A percentile compares a stretch with the other conserved stretches of the same genome.
Evolutionary conservation across 1,284 basidiomycete species (phyloP).

Genomic region (Ustilago esculenta): DNA sequence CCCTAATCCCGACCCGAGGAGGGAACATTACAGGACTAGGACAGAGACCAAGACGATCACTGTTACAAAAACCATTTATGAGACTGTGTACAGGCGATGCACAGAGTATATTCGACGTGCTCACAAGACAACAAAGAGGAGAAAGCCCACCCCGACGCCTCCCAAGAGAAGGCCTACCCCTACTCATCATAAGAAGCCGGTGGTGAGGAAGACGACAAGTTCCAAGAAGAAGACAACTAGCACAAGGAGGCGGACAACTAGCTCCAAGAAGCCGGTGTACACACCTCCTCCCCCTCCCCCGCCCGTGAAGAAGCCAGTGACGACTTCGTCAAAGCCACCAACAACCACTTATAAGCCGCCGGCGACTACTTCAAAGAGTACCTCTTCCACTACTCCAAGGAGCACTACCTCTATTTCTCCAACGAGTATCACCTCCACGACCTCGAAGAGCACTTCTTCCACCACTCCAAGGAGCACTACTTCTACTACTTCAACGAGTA

Average conservation of each 20-base stretch:
- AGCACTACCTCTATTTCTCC: no score
- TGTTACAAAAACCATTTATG: conserved; percentile 34
- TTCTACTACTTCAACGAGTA: conserved; percentile 4
- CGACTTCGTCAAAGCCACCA: not conserved
- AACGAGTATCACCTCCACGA: not conserved
- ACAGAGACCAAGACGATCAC: conserved; percentile 14
- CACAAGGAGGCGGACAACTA: not conserved
- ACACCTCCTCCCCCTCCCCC: not conserved
- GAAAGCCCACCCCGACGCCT: conserved; percentile 1
- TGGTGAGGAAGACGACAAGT: conserved; percentile 2
- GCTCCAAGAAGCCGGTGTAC: not conserved
- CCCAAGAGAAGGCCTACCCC: no score
- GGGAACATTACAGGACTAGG: conserved; percentile 11
- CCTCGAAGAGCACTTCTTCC: no score
- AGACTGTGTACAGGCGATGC: conserved; percentile 34
- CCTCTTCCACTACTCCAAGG: conserved; percentile 9
- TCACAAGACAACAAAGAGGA: not conserved
- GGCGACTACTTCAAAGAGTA: no score
- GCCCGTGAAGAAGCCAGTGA: not conserved
- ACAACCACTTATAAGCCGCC: no score
- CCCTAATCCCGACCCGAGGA: conserved; percentile 2
- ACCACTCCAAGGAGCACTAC: conserved; percentile 2
- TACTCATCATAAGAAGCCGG: no score
- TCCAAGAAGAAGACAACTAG: conserved; percentile 1
- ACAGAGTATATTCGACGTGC: conserved; percentile 20